Percentiles rank a stretch among this genome's conserved stretches.
phyloP scores from a whole-genome alignment of 345 rosid species.

The Pseudoturritis turrita region DNA sequence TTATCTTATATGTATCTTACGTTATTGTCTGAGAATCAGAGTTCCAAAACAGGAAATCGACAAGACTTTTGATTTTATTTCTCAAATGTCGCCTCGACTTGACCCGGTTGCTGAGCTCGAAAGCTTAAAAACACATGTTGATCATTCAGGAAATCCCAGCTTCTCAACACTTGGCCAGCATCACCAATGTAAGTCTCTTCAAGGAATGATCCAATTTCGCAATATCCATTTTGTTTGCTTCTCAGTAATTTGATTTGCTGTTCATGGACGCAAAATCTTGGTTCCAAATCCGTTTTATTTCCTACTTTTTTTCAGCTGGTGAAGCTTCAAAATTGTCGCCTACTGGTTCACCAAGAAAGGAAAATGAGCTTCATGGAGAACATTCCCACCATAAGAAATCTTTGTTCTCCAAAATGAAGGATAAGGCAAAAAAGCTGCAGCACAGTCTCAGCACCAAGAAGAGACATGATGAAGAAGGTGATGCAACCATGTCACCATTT shows the following conservation, averaged over 20 bases:
- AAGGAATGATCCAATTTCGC: background rate
- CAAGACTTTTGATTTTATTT: background rate
- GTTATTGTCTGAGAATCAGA: background rate
- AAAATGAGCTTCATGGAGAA: constrained; percentile 42
- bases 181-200: constrained; percentile 40
- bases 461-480: constrained; percentile 43
- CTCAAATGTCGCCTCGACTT: constrained; percentile 20
- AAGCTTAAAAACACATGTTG: constrained; percentile 29
- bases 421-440: constrained; percentile 57
- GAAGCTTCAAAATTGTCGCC: constrained; percentile 43
- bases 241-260: background rate
- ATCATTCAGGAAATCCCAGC: constrained; percentile 30
- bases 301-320: constrained; percentile 21
- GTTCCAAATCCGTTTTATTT: background rate
- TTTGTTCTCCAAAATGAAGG: constrained; percentile 63
- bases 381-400: constrained; percentile 50
- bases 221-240: background rate
- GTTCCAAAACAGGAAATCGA: constrained; percentile 1
- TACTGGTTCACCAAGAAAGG: constrained; percentile 29
- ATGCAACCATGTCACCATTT: constrained; percentile 44
- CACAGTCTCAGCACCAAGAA: constrained; percentile 47
- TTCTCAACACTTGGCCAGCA: constrained; percentile 44
- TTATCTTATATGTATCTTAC: constrained; percentile 20
- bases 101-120: constrained; percentile 35
- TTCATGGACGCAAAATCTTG: background rate